Evolutionary conservation across 371 early-diverging fungal genomes (phyloP), one percentile per base, ranked within the genome.

Genomic region (Choanephora cucurbitarum): DNA sequence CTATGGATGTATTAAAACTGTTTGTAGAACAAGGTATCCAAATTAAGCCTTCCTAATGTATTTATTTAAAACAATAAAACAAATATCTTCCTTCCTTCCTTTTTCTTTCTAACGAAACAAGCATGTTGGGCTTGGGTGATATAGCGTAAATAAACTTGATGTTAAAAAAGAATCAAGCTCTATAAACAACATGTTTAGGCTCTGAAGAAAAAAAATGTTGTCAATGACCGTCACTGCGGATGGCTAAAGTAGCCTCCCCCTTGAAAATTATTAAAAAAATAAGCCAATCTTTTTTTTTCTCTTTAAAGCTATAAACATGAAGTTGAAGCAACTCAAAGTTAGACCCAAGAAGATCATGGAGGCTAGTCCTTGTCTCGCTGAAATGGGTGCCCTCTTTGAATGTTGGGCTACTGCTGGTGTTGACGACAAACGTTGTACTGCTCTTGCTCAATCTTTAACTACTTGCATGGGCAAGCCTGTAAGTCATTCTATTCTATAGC

Each of bases 331-430:
- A 63, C 79, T 85, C 54, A 82, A 82, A 64, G 83, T 83, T 43
- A 74, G 81, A 67, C 85, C 85, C 46, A 79, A 79, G 66, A 85
- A 85, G 76, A 65, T 82, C 33, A 49, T 83, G 49, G 80, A 83
- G 70, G 77, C 82, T 43, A 82, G 80, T 61, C 85, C 83, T 37
- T 85, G 85, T 54, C 68, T 85, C 32, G 81, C 69, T 34, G 83
- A 85, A 74, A 82, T 85, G 83, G 83, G 83, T 48, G 80, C 82
- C 39, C 65, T 85, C 62, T 78, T 85, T 66, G 82, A 85, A 72
- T 85, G 85, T 70, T 85, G 85, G 85, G 81, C 82, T 32, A 71
- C 77, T 48, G 66, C 79, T 14, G 82, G 81, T 58, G 76, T 83
- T 15, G 82, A 85, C 54, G 82, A 81, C 57, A 75, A 80, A 43